Base-by-base conservation (phyloP, 495 filamentous ascomycete species). In the Hypoxylon lienhwacheense region DNA sequence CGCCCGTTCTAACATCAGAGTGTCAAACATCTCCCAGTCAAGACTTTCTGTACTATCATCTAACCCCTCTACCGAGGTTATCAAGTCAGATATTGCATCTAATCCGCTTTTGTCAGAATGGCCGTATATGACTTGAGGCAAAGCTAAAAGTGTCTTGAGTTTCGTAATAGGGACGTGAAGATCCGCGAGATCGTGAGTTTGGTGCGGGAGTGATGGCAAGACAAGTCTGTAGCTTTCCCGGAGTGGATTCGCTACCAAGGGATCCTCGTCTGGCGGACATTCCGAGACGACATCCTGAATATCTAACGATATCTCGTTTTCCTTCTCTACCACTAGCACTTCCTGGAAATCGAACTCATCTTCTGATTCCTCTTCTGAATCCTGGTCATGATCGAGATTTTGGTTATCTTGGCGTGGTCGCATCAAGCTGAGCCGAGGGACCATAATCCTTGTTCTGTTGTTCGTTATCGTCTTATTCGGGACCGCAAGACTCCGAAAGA, bases 401-500 rank as follows among this genome's bases (percentile, higher is more conserved):
- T 14, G 22, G 16, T 17, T 21, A 4, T 20, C 20, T 10, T 6
- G 24, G 24, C 42, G 36, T 8, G 17, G 28, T 42, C 25, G 36
- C 12, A 4, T 24, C 28, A 42, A 24, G 7, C 33, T 16, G 19
- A 47, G 33, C 17, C 43, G 43, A 36, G 52, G 52, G 31, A 47
- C 36, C 28, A 35, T 7, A 4, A 55, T 42, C 6, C 3, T 47
- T 10, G 43, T 55, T 10, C 15, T 22, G 14, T 12, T 34, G 3
- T 36, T 17, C n/a, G 15, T 24, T 16, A 6, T 25, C 15, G 35
- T 33, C 14, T 24, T n/a, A 10, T 54, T 32, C 19, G 33, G 43
- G 22, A 36, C n/a, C 24, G 51, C 51, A 25, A 54, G 34, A n/a
- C 51, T 55, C 17, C 52, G 52, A 29, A 55, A 55, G 8, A 55